Evolutionary conservation across 768 basidiomycete species (phyloP), one percentile per base, ranked within the genome.

Genomic region (Termitomyces sp.): DNA sequence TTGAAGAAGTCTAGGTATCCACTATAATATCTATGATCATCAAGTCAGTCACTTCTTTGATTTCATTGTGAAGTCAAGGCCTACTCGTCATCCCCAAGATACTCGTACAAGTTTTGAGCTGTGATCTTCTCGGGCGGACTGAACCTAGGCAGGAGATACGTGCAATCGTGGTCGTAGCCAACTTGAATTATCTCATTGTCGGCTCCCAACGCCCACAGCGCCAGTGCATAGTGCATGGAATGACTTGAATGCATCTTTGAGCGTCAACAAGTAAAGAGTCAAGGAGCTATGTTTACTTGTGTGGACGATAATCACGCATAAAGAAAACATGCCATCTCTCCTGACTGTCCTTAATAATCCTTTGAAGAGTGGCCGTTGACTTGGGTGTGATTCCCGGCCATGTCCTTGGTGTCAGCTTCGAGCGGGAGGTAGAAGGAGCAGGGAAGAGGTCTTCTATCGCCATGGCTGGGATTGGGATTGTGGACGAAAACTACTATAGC

Each of bases 51-150:
- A 55, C 13, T 44, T 8, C 7, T 35, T 8, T 22, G 2, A 24
- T 7, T 20, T 7, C 7, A 15, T 7, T 8, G 11, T 8, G 16
- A 24, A 38, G 20, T 18, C 44, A 35, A 42, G 20, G 67, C 81
- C 16, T 66, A 87, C 84, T 73, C 71, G 45, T 77, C 78, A 52
- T 88, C 80, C 0, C 82, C 87, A 7, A 89, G 74, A 65, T 87
- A 81, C 4, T 81, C 76, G 49, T 71, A 69, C 61, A 86, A 78
- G 62, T 83, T 88, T n/a, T 75, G 65, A 7, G 67, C 67, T 8
- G 73, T 79, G 52, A 88, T 80, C 1, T 65, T 60, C 18, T 69
- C 71, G 0, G 84, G 82, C 1, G 85, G 78, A 42, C 67, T 51
- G 59, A 75, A 75, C 3, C 72, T 72, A 7, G 69, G 70, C 5